Evolutionary conservation across 805 yeast genomes (phyloP).

Genomic region (Nakazawaea siamensis): DNA sequence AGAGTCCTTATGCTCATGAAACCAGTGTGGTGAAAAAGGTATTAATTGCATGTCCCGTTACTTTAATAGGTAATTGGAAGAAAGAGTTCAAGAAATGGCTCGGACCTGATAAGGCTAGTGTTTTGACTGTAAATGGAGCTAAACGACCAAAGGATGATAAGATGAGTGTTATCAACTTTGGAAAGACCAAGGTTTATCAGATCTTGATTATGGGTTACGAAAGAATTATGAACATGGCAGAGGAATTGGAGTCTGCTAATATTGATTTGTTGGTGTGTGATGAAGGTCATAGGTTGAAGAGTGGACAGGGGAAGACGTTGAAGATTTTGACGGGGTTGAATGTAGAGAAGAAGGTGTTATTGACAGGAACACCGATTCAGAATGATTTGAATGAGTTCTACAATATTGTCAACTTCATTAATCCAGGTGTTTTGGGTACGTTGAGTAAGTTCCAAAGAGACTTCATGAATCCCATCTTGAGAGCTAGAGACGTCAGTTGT

Average conservation of each 20-base stretch:
- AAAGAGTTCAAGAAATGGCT: conserved; percentile 88
- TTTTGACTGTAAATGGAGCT: conserved; percentile 48
- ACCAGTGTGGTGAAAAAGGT: conserved; percentile 43
- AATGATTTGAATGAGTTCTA: conserved; percentile 82
- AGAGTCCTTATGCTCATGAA: conserved; percentile 38
- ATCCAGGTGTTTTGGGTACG: conserved; percentile 74
- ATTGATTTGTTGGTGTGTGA: conserved; percentile 82
- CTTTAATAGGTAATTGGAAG: conserved; percentile 82
- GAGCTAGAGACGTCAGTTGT: conserved; percentile 61
- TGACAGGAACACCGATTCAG: conserved; percentile 92
- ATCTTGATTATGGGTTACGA: conserved; percentile 87
- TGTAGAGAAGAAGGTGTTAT: conserved; percentile 48
- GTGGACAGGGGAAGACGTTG: conserved; percentile 60
- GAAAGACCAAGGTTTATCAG: conserved; percentile 66
- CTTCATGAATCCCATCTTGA: conserved; percentile 62
- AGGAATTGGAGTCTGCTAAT: conserved; percentile 36
- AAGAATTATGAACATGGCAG: conserved; percentile 48
- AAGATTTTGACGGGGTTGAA: conserved; percentile 50
- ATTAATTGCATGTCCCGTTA: conserved; percentile 85
- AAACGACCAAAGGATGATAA: conserved; percentile 46
- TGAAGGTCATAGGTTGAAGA: conserved; percentile 90
- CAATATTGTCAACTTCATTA: conserved; percentile 72
- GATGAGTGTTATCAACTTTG: conserved; percentile 49
- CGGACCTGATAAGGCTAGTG: conserved; percentile 52
- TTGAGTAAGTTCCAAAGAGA: conserved; percentile 48